Percentiles rank a stretch among this genome's conserved stretches.
These are phyloP conservation scores for Monosporascus sp. DNA, from an alignment of 2,329 filamentous ascomycete species.

Conservation along the genomic window DNA sequence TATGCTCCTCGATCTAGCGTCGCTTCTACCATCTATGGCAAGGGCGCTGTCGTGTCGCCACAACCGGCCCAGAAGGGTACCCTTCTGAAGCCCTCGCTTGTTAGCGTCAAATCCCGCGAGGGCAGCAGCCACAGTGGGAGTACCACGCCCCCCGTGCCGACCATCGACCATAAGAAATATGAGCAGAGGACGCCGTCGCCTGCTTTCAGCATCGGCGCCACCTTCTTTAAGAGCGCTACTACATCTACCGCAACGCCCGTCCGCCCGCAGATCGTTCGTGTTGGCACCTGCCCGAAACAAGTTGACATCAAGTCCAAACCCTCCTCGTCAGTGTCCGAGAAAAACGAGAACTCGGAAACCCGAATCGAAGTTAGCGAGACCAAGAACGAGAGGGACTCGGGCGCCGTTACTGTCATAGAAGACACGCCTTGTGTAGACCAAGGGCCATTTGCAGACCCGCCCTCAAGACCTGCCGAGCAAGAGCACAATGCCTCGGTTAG, in stretches of 20 bases:
- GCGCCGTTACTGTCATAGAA: constrained; percentile 43
- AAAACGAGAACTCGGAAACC: constrained; percentile 15
- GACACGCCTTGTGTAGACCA: constrained; percentile 46
- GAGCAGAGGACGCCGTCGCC: constrained; percentile 37
- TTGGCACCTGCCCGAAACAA: constrained; percentile 41
- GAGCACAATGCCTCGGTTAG: constrained; percentile 44
- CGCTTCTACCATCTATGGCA: constrained; percentile 89
- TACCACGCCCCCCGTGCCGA: constrained; percentile 64
- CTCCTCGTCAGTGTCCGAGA: constrained; percentile 14
- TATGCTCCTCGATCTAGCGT: constrained; percentile 66
- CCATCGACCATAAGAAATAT: constrained; percentile 62
- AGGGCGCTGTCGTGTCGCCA: constrained; percentile 79
- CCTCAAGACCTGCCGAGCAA: constrained; percentile 23
- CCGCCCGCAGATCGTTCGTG: constrained; percentile 55
- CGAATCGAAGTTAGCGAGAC: constrained; percentile 9
- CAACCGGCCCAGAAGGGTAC: constrained; percentile 74
- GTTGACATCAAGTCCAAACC: constrained; percentile 27
- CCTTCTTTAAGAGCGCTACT: constrained; percentile 61
- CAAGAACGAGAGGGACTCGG: constrained; percentile 31
- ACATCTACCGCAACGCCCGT: constrained; percentile 51
- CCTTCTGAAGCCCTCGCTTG: constrained; percentile 82
- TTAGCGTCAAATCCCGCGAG: constrained; percentile 76
- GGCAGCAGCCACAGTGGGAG: constrained; percentile 47
- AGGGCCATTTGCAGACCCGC: constrained; percentile 56
- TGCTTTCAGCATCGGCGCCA: constrained; percentile 62